Conservation (phyloP, 2,329 filamentous ascomycete species). For the Fusarium torreyae region DNA sequence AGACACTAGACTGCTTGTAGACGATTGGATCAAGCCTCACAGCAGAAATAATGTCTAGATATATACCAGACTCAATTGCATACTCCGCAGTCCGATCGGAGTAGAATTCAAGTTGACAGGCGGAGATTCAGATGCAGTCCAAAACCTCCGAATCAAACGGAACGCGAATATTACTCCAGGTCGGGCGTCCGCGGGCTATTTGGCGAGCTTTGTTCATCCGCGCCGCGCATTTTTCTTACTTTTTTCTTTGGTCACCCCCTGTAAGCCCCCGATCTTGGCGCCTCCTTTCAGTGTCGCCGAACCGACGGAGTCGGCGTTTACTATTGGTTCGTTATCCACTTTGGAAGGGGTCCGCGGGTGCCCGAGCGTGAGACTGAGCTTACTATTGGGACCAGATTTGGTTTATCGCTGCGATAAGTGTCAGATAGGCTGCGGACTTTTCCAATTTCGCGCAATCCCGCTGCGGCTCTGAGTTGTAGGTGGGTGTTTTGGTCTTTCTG, state of each 20-base stretch:
- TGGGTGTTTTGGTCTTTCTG: no score
- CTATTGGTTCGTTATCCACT: constrained; percentile 8
- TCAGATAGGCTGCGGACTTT: background rate
- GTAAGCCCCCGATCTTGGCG: background rate
- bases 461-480: no score
- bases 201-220: background rate
- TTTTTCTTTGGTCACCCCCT: background rate
- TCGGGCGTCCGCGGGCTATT: constrained; percentile 8
- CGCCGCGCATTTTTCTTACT: background rate
- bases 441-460: background rate
- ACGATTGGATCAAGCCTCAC: background rate
- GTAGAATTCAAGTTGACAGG: background rate
- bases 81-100: background rate
- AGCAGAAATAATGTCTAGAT: background rate
- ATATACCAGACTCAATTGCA: background rate
- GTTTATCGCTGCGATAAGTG: background rate
- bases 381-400: constrained; percentile 17
- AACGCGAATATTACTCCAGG: background rate
- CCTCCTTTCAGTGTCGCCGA: constrained; percentile 5
- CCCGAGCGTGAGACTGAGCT: constrained; percentile 17
- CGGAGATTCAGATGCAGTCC: background rate
- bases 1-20: background rate
- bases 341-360: constrained; percentile 25
- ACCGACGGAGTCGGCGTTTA: constrained; percentile 23
- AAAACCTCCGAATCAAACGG: background rate